Evolutionary conservation across 2,329 filamentous ascomycete species (phyloP).

Genomic region (Nigrospora sphaerica): DNA sequence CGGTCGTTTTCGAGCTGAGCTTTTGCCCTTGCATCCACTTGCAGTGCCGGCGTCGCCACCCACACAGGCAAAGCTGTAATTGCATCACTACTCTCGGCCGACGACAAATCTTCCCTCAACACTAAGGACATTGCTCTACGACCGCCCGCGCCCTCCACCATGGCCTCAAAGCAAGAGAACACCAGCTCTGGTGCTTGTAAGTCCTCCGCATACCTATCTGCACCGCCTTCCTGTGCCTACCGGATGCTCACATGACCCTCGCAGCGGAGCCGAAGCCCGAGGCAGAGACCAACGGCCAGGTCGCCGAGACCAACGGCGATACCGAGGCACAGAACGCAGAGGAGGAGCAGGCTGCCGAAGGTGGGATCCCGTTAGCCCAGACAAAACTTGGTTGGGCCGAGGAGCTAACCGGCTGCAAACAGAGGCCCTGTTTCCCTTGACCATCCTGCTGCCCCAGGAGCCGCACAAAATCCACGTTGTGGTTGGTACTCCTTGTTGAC

Average conservation of each 20-base stretch:
- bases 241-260: neutral
- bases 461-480: constrained; percentile 77
- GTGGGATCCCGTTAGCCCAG: constrained; percentile 8
- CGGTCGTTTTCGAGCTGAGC: constrained; percentile 10
- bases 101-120: no score
- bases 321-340: constrained; percentile 13
- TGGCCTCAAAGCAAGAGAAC: constrained; percentile 21
- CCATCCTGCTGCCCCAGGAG: constrained; percentile 74
- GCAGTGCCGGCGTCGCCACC: neutral
- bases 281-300: constrained; percentile 13
- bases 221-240: constrained; percentile 1
- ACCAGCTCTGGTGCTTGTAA: constrained; percentile 12
- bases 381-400: no score
- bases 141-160: constrained; percentile 6
- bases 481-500: constrained; percentile 43
- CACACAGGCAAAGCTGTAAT: no score
- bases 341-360: constrained; percentile 17
- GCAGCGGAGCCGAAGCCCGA: constrained; percentile 11
- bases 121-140: no score
- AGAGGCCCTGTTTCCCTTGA: constrained; percentile 52
- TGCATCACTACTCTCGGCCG: no score
- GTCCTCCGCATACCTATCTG: constrained; percentile 4
- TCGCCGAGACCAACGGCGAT: constrained; percentile 10
- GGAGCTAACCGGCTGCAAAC: neutral
- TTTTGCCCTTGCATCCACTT: neutral